These are phyloP conservation scores for Colletotrichum salicis DNA, from an alignment of 2,329 filamentous ascomycete genomes.

Conservation along the genomic window DNA sequence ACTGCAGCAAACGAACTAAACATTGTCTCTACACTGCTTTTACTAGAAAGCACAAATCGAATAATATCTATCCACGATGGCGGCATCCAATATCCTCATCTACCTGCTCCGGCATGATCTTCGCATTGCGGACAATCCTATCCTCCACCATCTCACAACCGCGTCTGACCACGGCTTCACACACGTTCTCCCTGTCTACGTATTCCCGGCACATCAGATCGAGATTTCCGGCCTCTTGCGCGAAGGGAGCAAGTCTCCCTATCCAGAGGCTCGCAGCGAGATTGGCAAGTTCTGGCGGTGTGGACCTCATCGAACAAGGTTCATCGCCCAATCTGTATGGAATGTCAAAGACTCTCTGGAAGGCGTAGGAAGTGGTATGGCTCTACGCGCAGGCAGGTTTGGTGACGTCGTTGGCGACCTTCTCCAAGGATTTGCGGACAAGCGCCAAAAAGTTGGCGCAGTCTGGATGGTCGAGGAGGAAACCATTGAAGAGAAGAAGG, in stretches of 20 bases:
- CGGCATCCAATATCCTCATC: conserved; percentile 65
- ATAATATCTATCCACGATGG: conserved; percentile 40
- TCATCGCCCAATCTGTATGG: conserved; percentile 78
- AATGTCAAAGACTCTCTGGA: conserved; percentile 73
- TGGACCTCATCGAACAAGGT: conserved; percentile 77
- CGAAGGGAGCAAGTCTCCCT: conserved; percentile 67
- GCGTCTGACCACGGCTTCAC: conserved; percentile 65
- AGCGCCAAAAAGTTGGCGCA: conserved; percentile 62
- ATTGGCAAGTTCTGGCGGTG: conserved; percentile 78
- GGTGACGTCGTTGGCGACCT: conserved; percentile 69
- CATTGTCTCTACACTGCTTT: not conserved
- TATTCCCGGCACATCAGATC: conserved; percentile 76
- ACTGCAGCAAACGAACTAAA: not conserved
- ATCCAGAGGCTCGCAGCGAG: conserved; percentile 74
- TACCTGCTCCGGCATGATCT: conserved; percentile 80
- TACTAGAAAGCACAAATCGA: not conserved
- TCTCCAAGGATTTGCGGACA: conserved; percentile 58
- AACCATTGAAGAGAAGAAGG: conserved; percentile 73
- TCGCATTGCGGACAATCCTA: conserved; percentile 78
- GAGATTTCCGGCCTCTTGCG: conserved; percentile 80
- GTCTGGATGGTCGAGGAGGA: conserved; percentile 82
- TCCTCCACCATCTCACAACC: conserved; percentile 69
- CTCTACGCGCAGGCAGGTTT: conserved; percentile 71
- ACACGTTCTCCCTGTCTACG: conserved; percentile 77
- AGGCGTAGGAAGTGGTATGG: conserved; percentile 67